These are phyloP conservation scores for Baeospora myosura DNA, from an alignment of 1,284 basidiomycete species.

Conservation along the genomic window DNA sequence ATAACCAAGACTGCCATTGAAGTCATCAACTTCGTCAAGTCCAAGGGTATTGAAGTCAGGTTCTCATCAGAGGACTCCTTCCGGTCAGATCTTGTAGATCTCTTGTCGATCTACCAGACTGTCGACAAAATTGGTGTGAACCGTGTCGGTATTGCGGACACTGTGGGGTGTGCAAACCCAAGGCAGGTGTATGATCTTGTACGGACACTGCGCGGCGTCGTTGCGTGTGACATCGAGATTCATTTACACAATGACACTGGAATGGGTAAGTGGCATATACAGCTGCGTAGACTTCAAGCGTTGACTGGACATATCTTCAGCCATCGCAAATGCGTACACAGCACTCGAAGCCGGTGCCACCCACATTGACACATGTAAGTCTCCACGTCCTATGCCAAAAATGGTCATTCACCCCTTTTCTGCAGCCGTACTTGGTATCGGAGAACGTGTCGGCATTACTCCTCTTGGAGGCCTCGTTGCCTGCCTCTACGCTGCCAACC, in stretches of 20 bases:
- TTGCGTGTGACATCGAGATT: conserved; percentile 94
- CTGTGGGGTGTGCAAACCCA: conserved; percentile 98
- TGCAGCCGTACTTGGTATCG: conserved; percentile 86
- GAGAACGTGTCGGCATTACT: conserved; percentile 98
- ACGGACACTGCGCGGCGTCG: conserved; percentile 91
- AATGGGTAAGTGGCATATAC: conserved; percentile 46
- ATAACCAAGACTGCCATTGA: conserved; percentile 99
- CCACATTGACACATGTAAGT: conserved; percentile 92
- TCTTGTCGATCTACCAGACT: conserved; percentile 97
- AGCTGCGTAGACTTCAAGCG: too few species aligned
- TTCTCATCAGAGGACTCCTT: conserved; percentile 99
- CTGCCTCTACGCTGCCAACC: conserved; percentile 93
- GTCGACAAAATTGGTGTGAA: conserved; percentile 99
- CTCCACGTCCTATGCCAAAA: not conserved
- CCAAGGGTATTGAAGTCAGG: conserved; percentile 98
- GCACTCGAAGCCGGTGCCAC: conserved; percentile 99
- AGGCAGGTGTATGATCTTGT: conserved; percentile 99
- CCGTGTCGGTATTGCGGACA: conserved; percentile 98
- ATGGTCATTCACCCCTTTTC: conserved; percentile 6
- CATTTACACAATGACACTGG: conserved; percentile 99
- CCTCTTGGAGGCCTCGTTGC: conserved; percentile 96
- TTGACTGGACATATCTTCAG: conserved; percentile 31
- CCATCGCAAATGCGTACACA: conserved; percentile 98
- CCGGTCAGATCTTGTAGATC: conserved; percentile 98
- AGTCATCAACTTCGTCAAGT: conserved; percentile 99